Evolutionary conservation across 768 basidiomycete genomes (phyloP), one percentile per base, ranked within the genome.

Genomic region (Cyclocybe cylindracea): DNA sequence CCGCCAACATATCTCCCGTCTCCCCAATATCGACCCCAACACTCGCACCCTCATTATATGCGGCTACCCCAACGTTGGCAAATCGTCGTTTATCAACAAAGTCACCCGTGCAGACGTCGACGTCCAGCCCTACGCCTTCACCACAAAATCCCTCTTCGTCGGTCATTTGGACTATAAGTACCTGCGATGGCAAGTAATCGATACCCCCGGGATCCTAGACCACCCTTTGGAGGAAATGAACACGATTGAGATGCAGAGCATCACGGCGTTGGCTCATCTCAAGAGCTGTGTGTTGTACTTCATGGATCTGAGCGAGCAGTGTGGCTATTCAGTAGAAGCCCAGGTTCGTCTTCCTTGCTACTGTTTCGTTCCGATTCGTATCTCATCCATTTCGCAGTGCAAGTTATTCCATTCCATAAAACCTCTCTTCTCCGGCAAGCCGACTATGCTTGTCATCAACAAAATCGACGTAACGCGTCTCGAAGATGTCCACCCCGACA

Each of bases 161-260:
- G 97, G 97, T 1, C 97, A 99, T 72, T 79, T 98, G 67, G 97
- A 99, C 71, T 98, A 99, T 79, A 96, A 94, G 66, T 99, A 99
- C 75, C 80, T 99, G 61, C 86, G 97, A 55, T 99, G 97, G 97
- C 97, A 99, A 70, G 96, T 99, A 45, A 98, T 99, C 63, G 97
- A 99, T 78, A 99, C 97, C 37, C 97, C 97, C 2, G 97, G 97
- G 53, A 88, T 99, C 53, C 80, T 99, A 59, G 97, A 99, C 67
- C 97, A 98, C 69, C 95, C 96, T 2, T 78, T 98, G 32, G 96
- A 99, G 71, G 97, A 99, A 46, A 98, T 99, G 97, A 98, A 98
- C 78, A 98, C 95, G 53, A 99, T 99, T 61, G 97, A 99, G 75
- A 99, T 98, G 96, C 97, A 99, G 78, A 95, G 92, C 61, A 97